A percentile compares a stretch with the other conserved stretches of the same genome.
phyloP scores from a whole-genome alignment of 1,284 basidiomycete genomes.

The Cryptococcus hybrid region DNA sequence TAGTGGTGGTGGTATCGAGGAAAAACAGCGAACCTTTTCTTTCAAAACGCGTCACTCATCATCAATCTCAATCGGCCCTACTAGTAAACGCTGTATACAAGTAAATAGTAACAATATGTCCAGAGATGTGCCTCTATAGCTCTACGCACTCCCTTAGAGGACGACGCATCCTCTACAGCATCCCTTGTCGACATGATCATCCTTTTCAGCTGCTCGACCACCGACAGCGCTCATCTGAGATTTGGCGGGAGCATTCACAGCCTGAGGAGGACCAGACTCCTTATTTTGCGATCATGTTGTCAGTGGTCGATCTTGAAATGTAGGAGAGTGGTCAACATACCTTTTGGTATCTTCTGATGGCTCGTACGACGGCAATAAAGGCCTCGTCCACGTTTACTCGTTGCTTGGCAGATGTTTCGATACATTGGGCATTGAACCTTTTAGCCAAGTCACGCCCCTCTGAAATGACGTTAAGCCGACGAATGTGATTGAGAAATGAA shows the following conservation, averaged over 20 bases:
- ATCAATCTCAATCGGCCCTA: too few relatives aligned
- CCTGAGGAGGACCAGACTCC: slow-evolving; percentile 43
- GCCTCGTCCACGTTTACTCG: slow-evolving; percentile 98
- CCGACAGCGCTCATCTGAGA: slow-evolving; percentile 58
- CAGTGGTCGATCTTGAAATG: not conserved
- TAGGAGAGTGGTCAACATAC: slow-evolving; percentile 47
- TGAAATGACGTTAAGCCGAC: slow-evolving; percentile 41
- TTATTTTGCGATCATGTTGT: slow-evolving; percentile 2
- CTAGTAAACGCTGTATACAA: not conserved
- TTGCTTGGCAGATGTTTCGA: slow-evolving; percentile 98
- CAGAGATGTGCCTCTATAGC: not conserved
- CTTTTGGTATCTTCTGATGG: slow-evolving; percentile 97
- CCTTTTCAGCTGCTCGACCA: slow-evolving; percentile 47
- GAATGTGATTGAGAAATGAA: not conserved
- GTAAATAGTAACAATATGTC: not conserved
- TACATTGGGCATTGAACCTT: slow-evolving; percentile 94
- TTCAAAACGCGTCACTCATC: too few relatives aligned
- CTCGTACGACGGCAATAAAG: slow-evolving; percentile 94
- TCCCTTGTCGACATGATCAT: slow-evolving; percentile 54
- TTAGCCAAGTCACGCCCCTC: slow-evolving; percentile 98
- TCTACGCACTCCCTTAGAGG: slow-evolving; percentile 46
- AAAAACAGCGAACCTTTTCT: too few relatives aligned
- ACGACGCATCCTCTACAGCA: slow-evolving; percentile 71
- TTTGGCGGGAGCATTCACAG: slow-evolving; percentile 46
- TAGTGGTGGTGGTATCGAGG: too few relatives aligned